A percentile compares a stretch with the other conserved stretches of the same genome.
Conservation (phyloP, 2,329 filamentous ascomycete genomes). For the Hypoxylon rubiginosum region DNA sequence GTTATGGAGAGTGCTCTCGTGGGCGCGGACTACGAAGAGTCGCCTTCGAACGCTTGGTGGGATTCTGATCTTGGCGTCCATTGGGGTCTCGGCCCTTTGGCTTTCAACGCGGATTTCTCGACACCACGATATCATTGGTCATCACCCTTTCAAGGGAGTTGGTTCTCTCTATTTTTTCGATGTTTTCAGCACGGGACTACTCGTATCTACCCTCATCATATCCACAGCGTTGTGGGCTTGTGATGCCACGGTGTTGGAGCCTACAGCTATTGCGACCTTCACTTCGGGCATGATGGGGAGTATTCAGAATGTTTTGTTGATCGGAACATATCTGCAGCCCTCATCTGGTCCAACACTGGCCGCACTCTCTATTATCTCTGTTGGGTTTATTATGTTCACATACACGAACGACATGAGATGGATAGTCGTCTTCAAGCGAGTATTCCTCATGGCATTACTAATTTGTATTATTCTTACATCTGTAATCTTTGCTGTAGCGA, state of each 20-base stretch:
- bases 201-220: constrained; percentile 60
- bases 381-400: constrained; percentile 59
- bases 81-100: constrained; percentile 57
- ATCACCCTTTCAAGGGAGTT: constrained; percentile 52
- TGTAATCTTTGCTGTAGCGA: constrained; percentile 55
- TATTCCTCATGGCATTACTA: constrained; percentile 57
- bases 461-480: constrained; percentile 55
- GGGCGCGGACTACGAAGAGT: constrained; percentile 62
- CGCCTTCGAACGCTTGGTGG: constrained; percentile 61
- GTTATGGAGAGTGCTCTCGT: constrained; percentile 65
- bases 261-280: constrained; percentile 60
- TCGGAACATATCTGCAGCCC: constrained; percentile 63
- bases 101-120: constrained; percentile 51
- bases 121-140: constrained; percentile 42
- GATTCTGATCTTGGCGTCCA: constrained; percentile 58
- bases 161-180: constrained; percentile 64
- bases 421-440: constrained; percentile 59
- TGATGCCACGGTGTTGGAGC: constrained; percentile 60
- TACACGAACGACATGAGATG: constrained; percentile 60
- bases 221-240: constrained; percentile 62
- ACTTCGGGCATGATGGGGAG: constrained; percentile 57
- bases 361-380: constrained; percentile 56
- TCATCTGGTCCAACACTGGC: constrained; percentile 54
- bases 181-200: constrained; percentile 62
- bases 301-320: constrained; percentile 53